Evolutionary conservation across 169 alveolate species (phyloP).

Genomic region (Eimeria maxima): DNA sequence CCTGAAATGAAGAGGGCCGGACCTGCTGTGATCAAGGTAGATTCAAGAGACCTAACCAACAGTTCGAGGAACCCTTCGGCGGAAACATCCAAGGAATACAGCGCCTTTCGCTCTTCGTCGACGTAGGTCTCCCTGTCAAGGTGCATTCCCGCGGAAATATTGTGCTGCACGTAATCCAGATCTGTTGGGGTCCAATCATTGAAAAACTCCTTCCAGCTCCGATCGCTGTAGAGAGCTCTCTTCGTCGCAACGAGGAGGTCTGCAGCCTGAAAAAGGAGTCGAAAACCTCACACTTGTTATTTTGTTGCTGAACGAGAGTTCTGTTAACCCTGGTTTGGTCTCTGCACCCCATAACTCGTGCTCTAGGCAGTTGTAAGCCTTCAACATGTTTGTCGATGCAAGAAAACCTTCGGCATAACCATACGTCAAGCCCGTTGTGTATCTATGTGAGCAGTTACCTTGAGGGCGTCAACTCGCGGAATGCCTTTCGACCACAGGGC

Average conservation of each 20-base stretch:
- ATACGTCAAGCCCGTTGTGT: background rate
- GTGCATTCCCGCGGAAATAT: conserved; percentile 36
- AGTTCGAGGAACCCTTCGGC: conserved; percentile 39
- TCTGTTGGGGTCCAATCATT: conserved; percentile 39
- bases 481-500: conserved; percentile 74
- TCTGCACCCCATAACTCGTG: background rate
- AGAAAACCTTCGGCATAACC: background rate
- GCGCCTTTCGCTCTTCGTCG: background rate
- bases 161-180: conserved; percentile 60
- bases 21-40: conserved; percentile 61
- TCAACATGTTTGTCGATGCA: background rate
- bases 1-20: background rate
- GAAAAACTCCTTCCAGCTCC: conserved; percentile 60
- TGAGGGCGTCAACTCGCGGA: conserved; percentile 45
- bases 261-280: conserved; percentile 29
- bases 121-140: conserved; percentile 12
- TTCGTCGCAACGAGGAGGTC: conserved; percentile 69
- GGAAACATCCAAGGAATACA: conserved; percentile 44
- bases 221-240: conserved; percentile 17
- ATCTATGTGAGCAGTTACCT: background rate
- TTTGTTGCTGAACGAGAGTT: background rate
- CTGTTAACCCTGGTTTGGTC: background rate
- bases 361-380: background rate
- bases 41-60: conserved; percentile 42
- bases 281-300: background rate